Percentiles rank a stretch among this genome's conserved stretches.
Evolutionary conservation across 2,329 filamentous ascomycete species (phyloP).

Genomic region (Cladosporium colombiae): DNA sequence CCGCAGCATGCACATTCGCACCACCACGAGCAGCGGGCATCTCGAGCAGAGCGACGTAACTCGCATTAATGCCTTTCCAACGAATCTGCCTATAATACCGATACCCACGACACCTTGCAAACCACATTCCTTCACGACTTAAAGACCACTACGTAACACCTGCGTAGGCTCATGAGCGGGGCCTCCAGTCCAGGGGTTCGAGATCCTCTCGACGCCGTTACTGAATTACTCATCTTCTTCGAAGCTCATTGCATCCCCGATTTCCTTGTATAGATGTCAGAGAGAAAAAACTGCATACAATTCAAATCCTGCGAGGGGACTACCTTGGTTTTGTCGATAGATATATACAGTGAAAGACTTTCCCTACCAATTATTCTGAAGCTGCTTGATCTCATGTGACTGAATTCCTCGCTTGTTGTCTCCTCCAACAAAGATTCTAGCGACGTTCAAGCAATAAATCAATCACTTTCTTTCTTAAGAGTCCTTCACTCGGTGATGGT

Average conservation of each 20-base stretch:
- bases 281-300: neutral
- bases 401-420: neutral
- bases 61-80: conserved; percentile 1
- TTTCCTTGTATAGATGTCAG: neutral
- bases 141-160: neutral
- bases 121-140: neutral
- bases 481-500: neutral
- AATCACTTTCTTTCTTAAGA: neutral
- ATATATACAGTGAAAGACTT: neutral
- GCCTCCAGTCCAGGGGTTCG: neutral
- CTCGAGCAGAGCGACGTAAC: neutral
- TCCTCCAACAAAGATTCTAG: too few species aligned
- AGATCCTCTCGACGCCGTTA: neutral
- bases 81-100: neutral
- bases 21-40: neutral
- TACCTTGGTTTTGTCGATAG: conserved; percentile 1
- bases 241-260: neutral
- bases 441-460: too few species aligned
- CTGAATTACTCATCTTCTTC: neutral
- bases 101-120: conserved; percentile 1
- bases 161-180: neutral
- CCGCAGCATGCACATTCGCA: conserved; percentile 1
- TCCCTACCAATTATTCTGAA: neutral
- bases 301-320: neutral
- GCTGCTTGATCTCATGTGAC: neutral